Evolutionary conservation across 2,329 filamentous ascomycete genomes (phyloP).

Genomic region (Colletotrichum endophyticum): DNA sequence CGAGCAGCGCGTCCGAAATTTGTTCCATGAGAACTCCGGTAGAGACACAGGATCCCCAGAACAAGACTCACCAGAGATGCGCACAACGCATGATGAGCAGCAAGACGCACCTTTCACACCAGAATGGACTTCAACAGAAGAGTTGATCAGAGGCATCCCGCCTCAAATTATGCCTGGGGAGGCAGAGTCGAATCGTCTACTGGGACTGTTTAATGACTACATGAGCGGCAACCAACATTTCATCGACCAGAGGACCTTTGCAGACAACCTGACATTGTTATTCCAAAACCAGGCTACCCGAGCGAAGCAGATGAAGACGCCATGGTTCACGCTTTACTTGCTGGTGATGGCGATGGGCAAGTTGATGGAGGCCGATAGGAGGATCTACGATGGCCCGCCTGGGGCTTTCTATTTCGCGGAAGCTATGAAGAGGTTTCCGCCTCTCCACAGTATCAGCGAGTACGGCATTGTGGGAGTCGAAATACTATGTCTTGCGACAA

Average conservation of each 20-base stretch:
- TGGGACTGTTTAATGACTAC: conserved; percentile 27
- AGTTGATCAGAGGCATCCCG: conserved; percentile 14
- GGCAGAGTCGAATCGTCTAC: conserved; percentile 23
- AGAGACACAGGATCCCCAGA: conserved; percentile 9
- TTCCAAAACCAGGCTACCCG: conserved; percentile 25
- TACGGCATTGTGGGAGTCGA: conserved; percentile 30
- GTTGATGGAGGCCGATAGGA: conserved; percentile 26
- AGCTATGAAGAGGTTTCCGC: conserved; percentile 28
- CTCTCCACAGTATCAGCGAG: conserved; percentile 26
- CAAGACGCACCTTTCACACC: conserved; percentile 8
- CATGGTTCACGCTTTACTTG: conserved; percentile 31
- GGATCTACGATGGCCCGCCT: conserved; percentile 20
- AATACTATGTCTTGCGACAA: conserved; percentile 27
- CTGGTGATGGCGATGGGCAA: conserved; percentile 34
- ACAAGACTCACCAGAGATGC: neutral
- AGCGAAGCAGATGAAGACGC: conserved; percentile 22
- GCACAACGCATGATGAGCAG: neutral
- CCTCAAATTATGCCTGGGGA: conserved; percentile 16
- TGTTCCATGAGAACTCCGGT: conserved; percentile 12
- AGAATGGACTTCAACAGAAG: conserved; percentile 17
- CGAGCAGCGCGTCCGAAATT: conserved; percentile 1
- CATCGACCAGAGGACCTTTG: conserved; percentile 29
- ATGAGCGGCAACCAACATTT: conserved; percentile 33
- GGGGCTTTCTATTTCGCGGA: conserved; percentile 30
- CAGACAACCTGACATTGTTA: conserved; percentile 26